Conservation (phyloP, 306 rosid genomes). For the Calophaca sinica region DNA sequence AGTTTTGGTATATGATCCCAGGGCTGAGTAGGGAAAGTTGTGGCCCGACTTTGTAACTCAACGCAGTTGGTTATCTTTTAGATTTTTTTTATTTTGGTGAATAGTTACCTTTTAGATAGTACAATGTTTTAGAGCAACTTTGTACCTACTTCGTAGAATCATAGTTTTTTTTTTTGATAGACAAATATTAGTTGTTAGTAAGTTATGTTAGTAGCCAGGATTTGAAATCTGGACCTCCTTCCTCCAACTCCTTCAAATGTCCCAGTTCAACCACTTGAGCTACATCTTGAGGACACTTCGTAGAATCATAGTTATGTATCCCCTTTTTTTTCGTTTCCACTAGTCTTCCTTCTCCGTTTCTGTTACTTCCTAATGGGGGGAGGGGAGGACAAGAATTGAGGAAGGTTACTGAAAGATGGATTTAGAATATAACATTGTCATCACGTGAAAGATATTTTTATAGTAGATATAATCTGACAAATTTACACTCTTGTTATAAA, state of each 20-base stretch:
- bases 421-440: constrained; percentile 18
- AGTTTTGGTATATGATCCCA: constrained; percentile 43
- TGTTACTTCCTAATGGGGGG: not conserved
- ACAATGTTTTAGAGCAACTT: constrained; percentile 25
- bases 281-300: too few species aligned
- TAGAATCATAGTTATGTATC: not conserved
- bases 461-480: constrained; percentile 33
- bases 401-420: constrained; percentile 14
- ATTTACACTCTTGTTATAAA: constrained; percentile 47
- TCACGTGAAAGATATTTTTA: constrained; percentile 12
- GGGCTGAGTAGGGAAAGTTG: constrained; percentile 39
- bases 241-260: too few species aligned
- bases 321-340: not conserved
- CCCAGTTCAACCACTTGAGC: too few species aligned
- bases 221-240: too few species aligned
- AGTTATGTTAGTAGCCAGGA: too few species aligned
- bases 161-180: too few species aligned
- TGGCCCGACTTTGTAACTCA: not conserved
- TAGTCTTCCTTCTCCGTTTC: constrained; percentile 1
- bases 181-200: too few species aligned
- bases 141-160: constrained; percentile 13
- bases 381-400: constrained; percentile 21
- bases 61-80: not conserved
- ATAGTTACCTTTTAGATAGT: not conserved
- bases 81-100: not conserved